Evolutionary conservation across 345 rosid species (phyloP).

Genomic region (Linum tenue): DNA sequence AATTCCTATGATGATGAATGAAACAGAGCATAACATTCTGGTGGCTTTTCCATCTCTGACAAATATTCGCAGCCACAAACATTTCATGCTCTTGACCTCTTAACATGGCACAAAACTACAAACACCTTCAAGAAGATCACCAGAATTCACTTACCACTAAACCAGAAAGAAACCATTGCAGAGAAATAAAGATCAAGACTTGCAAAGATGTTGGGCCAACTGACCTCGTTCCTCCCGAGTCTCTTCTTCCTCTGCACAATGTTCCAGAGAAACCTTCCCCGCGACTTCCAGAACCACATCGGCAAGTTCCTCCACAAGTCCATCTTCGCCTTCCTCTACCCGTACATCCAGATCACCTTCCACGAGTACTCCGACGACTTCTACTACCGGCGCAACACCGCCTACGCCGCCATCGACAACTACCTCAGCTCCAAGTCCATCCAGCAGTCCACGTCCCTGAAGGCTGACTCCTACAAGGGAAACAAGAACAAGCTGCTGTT

Average conservation of each 20-base stretch:
- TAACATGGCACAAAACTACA: no score
- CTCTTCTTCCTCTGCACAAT: slow-evolving; percentile 26
- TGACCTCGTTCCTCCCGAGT: slow-evolving; percentile 21
- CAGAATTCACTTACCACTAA: no score
- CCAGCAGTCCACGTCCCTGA: neutral
- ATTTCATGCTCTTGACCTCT: no score
- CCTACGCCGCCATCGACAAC: neutral
- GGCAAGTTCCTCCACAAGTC: slow-evolving; percentile 1
- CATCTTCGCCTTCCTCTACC: no score
- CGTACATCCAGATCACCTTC: no score
- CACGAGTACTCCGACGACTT: no score
- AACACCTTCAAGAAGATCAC: no score
- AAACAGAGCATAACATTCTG: neutral
- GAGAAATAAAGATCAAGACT: neutral
- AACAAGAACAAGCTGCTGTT: neutral
- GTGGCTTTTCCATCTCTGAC: no score
- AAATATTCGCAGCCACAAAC: no score
- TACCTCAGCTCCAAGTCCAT: neutral
- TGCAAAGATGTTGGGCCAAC: slow-evolving; percentile 10
- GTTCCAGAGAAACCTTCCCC: slow-evolving; percentile 24
- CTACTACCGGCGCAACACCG: no score
- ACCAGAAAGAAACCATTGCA: no score
- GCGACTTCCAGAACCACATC: slow-evolving; percentile 12
- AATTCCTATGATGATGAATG: neutral
- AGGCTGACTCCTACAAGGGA: neutral